Evolutionary conservation across 1,284 basidiomycete genomes (phyloP), one percentile per base, ranked within the genome.

Genomic region (Leccinum subfulvum): DNA sequence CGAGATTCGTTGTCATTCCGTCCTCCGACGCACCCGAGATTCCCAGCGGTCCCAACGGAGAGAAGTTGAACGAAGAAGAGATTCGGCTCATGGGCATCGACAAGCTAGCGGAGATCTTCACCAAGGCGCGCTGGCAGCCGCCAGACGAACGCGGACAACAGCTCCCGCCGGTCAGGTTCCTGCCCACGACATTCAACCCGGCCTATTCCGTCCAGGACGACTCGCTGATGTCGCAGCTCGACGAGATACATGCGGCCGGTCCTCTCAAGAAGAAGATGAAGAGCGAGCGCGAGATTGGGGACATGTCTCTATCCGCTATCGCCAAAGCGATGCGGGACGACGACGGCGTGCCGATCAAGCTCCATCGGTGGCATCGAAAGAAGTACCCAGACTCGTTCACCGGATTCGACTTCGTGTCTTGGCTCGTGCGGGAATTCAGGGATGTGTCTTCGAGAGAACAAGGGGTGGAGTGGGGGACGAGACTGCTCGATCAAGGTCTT

Each of bases 1-100:
- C 95, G 0, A 84, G 96, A n/a, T 97, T 98, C 72, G 84, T 98
- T 26, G 86, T 99, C 18, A 92, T 98, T 55, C 97, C 97, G 0
- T 89, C 92, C 0, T 82, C 86, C 10, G 89, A 89, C 62, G 82
- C 84, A 39, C 91, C 87, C 8, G 79, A 77, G 53, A 76, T 81
- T 11, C 84, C 76, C 58, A 79, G 82, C 18, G 88, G 86, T 1
- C 83, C 86, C 0, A 79, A 79, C 0, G 90, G 87, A 5, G 92
- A 94, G 74, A 82, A 81, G 64, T 83, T 94, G 61, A 87, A 91
- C 68, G 90, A 94, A 37, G 92, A 96, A 73, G 96, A 98, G 76
- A 88, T 90, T 16, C 87, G 94, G 23, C 82, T 98, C 39, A 80
- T 93, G 18, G 97, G 96, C 1, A 96, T 95, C 57, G 92, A 96